Percentiles rank a stretch among this genome's conserved stretches.
Evolutionary conservation across 306 rosid genomes (phyloP).

Genomic region (Cajanus cajan): DNA sequence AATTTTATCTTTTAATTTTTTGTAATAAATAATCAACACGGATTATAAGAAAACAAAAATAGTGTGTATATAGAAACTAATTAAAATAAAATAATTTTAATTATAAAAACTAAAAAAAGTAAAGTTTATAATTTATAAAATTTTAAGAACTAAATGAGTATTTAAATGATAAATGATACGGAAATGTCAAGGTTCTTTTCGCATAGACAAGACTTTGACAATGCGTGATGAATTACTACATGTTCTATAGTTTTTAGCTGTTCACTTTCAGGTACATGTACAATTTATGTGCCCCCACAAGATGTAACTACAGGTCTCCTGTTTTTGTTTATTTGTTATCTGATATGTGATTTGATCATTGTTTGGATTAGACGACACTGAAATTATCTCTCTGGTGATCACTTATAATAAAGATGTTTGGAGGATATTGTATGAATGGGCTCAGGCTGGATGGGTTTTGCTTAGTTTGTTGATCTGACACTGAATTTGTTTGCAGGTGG

Average conservation of each 20-base stretch:
- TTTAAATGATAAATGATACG: background rate
- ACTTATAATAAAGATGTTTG: conserved; percentile 1
- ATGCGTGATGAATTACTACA: background rate
- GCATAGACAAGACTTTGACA: background rate
- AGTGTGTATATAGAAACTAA: too few species aligned
- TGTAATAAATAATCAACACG: too few species aligned
- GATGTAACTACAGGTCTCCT: background rate
- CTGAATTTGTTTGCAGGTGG: conserved; percentile 52
- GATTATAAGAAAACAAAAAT: too few species aligned
- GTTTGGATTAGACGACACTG: background rate
- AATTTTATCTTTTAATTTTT: too few species aligned
- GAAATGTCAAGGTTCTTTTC: background rate
- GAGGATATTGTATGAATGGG: background rate
- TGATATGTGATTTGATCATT: background rate
- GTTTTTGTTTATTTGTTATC: background rate
- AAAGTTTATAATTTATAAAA: too few species aligned
- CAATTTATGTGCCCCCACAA: background rate
- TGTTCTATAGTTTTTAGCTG: background rate
- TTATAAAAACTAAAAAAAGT: too few species aligned
- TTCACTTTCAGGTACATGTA: background rate
- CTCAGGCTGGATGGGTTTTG: background rate
- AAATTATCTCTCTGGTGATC: conserved; percentile 1
- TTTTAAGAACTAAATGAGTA: background rate
- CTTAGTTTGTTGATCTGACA: conserved; percentile 29
- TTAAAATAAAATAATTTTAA: too few species aligned